phyloP scores from a whole-genome alignment of 2,329 filamentous ascomycete species.

The Magnaporthiopsis rhizophila region DNA sequence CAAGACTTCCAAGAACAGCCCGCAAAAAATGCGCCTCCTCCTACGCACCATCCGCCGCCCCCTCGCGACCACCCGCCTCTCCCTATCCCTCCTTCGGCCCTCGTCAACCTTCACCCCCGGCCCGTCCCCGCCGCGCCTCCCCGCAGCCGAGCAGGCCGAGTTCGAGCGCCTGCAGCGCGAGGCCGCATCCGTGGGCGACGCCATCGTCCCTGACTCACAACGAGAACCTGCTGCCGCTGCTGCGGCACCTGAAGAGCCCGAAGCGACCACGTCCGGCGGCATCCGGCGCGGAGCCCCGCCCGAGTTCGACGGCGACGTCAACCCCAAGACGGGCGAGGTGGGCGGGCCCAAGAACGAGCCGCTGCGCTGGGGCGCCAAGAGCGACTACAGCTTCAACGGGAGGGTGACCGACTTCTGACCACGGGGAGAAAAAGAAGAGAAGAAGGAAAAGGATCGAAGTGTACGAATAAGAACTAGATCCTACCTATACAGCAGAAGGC shows the following conservation, averaged over 20 bases:
- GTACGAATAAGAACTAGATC: background rate
- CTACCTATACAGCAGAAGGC: background rate
- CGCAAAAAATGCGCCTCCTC: background rate
- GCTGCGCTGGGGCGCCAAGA: slow-evolving; percentile 68
- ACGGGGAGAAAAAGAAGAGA: background rate
- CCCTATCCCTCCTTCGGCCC: background rate
- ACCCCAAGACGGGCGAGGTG: slow-evolving; percentile 90
- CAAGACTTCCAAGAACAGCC: no score
- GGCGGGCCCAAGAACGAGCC: slow-evolving; percentile 98
- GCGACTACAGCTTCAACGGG: slow-evolving; percentile 91
- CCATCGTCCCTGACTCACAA: slow-evolving; percentile 12
- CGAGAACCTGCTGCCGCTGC: slow-evolving; percentile 1
- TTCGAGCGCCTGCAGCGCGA: slow-evolving; percentile 77
- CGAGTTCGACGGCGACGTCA: slow-evolving; percentile 86
- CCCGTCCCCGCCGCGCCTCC: slow-evolving; percentile 77
- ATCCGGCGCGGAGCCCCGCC: slow-evolving; percentile 70
- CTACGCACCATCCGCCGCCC: background rate
- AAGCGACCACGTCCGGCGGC: slow-evolving; percentile 34
- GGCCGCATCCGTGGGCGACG: slow-evolving; percentile 28
- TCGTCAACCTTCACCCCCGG: slow-evolving; percentile 37
- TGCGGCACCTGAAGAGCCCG: slow-evolving; percentile 12
- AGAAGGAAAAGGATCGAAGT: no score
- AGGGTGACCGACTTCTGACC: slow-evolving; percentile 76
- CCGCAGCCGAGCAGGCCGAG: slow-evolving; percentile 79
- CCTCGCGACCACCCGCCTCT: no score